Evolutionary conservation across 2,329 filamentous ascomycete genomes (phyloP).

Genomic region (Talaromyces marneffei): DNA sequence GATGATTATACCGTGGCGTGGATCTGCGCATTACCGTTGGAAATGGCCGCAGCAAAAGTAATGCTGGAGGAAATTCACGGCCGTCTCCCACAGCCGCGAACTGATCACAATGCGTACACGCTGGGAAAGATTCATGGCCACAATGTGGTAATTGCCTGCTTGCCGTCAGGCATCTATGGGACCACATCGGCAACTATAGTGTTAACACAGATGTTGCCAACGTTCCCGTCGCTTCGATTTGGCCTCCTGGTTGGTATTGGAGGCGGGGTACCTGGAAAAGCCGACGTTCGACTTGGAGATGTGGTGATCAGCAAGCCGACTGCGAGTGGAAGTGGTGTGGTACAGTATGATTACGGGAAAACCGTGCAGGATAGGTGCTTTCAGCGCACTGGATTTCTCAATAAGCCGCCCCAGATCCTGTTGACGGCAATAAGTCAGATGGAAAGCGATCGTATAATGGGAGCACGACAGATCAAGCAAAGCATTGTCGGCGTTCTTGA

Average conservation of each 20-base stretch:
- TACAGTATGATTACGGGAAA: slow-evolving; percentile 8
- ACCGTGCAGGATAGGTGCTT: not conserved
- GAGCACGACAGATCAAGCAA: not conserved
- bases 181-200: slow-evolving; percentile 15
- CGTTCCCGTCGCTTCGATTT: slow-evolving; percentile 16
- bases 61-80: slow-evolving; percentile 14
- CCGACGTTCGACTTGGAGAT: slow-evolving; percentile 14
- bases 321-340: not conserved
- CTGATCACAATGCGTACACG: slow-evolving; percentile 17
- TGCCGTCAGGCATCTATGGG: slow-evolving; percentile 15
- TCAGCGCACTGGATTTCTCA: slow-evolving; percentile 8
- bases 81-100: not conserved
- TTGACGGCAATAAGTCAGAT: slow-evolving; percentile 1
- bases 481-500: not conserved
- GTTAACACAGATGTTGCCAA: slow-evolving; percentile 15
- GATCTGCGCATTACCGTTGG: slow-evolving; percentile 6
- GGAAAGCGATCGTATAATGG: not conserved
- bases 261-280: slow-evolving; percentile 16
- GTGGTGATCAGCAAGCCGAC: slow-evolving; percentile 1
- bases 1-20: slow-evolving; percentile 6
- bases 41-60: slow-evolving; percentile 15
- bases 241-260: slow-evolving; percentile 19
- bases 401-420: slow-evolving; percentile 12
- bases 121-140: slow-evolving; percentile 16
- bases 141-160: slow-evolving; percentile 13